Conservation (phyloP, 169 alveolate species). For the Eimeria maxima region DNA sequence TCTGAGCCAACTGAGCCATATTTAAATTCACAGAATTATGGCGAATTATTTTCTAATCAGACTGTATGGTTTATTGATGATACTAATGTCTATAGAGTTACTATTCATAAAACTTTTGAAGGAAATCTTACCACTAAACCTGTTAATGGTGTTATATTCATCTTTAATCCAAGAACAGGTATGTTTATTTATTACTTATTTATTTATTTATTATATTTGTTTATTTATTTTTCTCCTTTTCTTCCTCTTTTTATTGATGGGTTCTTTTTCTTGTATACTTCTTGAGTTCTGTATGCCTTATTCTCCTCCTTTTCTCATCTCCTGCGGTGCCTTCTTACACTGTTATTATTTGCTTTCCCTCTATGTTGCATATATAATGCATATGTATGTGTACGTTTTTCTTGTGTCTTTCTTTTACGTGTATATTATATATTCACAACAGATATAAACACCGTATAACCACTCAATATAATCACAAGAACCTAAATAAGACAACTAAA, state of each 20-base stretch:
- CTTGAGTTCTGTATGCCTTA: too few relatives aligned
- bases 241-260: too few relatives aligned
- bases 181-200: background rate
- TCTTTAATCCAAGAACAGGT: conserved; percentile 98
- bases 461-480: too few relatives aligned
- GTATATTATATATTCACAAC: too few relatives aligned
- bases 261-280: too few relatives aligned
- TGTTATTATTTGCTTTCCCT: background rate
- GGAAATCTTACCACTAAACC: conserved; percentile 99
- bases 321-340: background rate
- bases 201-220: background rate
- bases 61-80: conserved; percentile 99
- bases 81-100: conserved; percentile 99
- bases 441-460: too few relatives aligned
- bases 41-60: conserved; percentile 99
- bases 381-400: too few relatives aligned
- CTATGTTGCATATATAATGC: background rate
- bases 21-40: conserved; percentile 98
- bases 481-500: too few relatives aligned
- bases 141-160: conserved; percentile 99
- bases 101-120: conserved; percentile 99
- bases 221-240: too few relatives aligned
- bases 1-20: conserved; percentile 99
- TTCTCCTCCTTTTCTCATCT: too few relatives aligned
- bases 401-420: too few relatives aligned